A percentile compares a stretch with the other conserved stretches of the same genome.
phyloP scores from a whole-genome alignment of 225 moss, liverwort and hornwort genomes.

The Pseudoscleropodium purum region DNA sequence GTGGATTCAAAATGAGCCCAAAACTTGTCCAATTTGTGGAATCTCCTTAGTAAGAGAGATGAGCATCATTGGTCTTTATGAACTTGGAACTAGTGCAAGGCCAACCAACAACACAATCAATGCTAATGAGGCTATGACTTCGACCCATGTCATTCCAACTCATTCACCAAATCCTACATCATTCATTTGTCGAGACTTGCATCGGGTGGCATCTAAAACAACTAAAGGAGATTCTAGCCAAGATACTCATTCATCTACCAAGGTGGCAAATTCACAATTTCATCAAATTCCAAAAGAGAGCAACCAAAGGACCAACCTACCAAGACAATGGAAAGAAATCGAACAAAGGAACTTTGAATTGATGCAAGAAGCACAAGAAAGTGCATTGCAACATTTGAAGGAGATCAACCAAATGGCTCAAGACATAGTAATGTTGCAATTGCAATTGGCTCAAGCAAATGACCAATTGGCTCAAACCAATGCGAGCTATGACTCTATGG shows the following conservation, averaged over 20 bases:
- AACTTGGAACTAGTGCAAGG: too few species aligned
- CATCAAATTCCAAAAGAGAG: background rate
- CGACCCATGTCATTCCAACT: background rate
- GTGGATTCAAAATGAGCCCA: background rate
- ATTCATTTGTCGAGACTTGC: background rate
- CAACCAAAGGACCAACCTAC: background rate
- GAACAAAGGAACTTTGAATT: background rate
- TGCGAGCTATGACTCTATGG: too few species aligned
- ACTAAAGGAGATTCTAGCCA: background rate
- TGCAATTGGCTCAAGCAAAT: background rate
- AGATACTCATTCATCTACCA: background rate
- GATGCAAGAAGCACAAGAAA: background rate
- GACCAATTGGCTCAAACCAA: background rate
- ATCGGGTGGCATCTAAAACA: background rate
- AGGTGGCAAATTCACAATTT: background rate
- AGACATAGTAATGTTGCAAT: background rate
- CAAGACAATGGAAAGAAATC: background rate
- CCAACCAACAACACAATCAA: background rate
- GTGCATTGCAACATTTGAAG: background rate
- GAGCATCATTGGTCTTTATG: background rate
- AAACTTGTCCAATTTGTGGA: background rate
- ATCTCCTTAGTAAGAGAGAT: background rate
- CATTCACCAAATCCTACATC: fast-evolving
- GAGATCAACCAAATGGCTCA: background rate
- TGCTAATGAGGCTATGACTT: fast-evolving